These are phyloP conservation scores for Entophlyctis luteolus DNA, from an alignment of 192 early-diverging fungal species.

Conservation along the genomic window DNA sequence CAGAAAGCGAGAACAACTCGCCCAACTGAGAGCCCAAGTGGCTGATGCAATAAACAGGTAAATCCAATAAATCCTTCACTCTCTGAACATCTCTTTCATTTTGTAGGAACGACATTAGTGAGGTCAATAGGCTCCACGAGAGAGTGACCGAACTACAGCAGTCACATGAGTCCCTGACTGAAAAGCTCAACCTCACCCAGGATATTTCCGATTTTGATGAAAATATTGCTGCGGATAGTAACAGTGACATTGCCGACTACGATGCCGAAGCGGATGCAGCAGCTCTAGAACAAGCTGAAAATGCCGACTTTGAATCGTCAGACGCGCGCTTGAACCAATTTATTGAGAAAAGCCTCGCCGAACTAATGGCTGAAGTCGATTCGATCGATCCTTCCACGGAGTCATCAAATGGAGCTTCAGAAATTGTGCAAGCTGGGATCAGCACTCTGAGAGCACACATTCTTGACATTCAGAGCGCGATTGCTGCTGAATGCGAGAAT, in stretches of 20 bases:
- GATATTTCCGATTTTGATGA: neutral
- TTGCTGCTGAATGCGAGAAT: neutral
- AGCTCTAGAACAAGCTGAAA: conserved; percentile 18
- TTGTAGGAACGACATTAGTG: neutral
- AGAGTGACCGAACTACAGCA: conserved; percentile 9
- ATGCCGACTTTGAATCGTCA: neutral
- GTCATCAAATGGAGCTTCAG: neutral
- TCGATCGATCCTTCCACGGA: conserved; percentile 17
- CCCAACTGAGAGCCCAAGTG: neutral
- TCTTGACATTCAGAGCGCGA: neutral
- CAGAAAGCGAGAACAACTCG: conserved; percentile 19
- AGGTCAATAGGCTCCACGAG: conserved; percentile 3
- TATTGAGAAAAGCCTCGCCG: neutral
- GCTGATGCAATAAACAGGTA: neutral
- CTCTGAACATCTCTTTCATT: neutral
- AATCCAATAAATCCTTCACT: neutral
- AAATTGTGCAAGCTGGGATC: neutral
- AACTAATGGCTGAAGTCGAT: conserved; percentile 6
- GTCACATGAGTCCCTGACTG: neutral
- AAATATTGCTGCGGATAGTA: neutral
- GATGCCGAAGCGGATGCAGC: conserved; percentile 27
- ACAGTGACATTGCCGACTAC: conserved; percentile 27
- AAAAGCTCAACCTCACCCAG: conserved; percentile 12
- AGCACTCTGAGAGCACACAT: conserved; percentile 4
- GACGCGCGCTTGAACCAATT: neutral